A percentile compares a stretch with the other conserved stretches of the same genome.
Conservation (phyloP, 1,284 basidiomycete species). For the Ceratorhiza oryzae-sativae region DNA sequence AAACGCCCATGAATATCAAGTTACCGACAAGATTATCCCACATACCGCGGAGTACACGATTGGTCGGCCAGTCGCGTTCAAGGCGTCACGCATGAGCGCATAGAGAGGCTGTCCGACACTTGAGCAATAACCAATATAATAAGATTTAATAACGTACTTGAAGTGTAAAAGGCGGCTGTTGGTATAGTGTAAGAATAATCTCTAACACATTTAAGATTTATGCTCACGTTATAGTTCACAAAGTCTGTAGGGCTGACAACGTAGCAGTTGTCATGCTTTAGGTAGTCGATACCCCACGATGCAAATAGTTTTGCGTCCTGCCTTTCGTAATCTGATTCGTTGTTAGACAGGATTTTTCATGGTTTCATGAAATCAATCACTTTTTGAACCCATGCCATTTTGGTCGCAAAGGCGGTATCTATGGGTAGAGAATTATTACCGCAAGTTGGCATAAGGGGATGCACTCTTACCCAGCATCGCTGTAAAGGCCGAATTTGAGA, state of each 20-base stretch:
- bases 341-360: neutral
- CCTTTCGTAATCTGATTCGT: constrained; percentile 54
- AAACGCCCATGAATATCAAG: neutral
- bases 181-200: neutral
- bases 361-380: neutral
- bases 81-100: constrained; percentile 52
- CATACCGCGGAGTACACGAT: constrained; percentile 30
- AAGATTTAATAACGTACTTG: constrained; percentile 44
- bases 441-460: neutral
- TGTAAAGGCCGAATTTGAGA: constrained; percentile 55
- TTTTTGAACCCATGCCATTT: constrained; percentile 51
- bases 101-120: neutral
- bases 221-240: constrained; percentile 51
- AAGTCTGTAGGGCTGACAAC: constrained; percentile 57
- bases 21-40: constrained; percentile 46
- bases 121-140: neutral
- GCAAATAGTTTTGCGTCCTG: constrained; percentile 57
- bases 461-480: constrained; percentile 52
- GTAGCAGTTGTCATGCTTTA: constrained; percentile 62
- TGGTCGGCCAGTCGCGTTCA: constrained; percentile 18
- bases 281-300: constrained; percentile 59
- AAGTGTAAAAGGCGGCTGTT: constrained; percentile 50
- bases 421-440: neutral
- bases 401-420: constrained; percentile 57
- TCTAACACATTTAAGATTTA: neutral